Conservation (phyloP, 2,329 filamentous ascomycete genomes). For the Epichloe bromicola region DNA sequence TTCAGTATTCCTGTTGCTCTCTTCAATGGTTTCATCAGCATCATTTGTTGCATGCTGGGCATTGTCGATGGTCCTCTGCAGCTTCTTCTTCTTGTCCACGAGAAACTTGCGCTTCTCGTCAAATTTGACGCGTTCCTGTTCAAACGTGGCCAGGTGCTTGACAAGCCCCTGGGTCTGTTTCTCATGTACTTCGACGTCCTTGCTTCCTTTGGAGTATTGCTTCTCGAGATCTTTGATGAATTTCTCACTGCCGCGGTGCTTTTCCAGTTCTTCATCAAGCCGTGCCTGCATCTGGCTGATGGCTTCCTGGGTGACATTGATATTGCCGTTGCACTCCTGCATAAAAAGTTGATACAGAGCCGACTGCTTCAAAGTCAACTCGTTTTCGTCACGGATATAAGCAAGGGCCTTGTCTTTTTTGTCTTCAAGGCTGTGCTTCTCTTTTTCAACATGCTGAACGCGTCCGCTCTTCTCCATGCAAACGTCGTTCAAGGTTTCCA, state of each 20-base stretch:
- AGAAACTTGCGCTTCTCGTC: slow-evolving; percentile 97
- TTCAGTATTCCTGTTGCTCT: slow-evolving; percentile 67
- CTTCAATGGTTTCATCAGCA: slow-evolving; percentile 63
- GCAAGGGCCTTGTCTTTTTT: slow-evolving; percentile 87
- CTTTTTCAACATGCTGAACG: slow-evolving; percentile 96
- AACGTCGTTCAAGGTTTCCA: slow-evolving; percentile 85
- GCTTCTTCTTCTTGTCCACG: slow-evolving; percentile 80
- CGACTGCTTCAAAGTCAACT: slow-evolving; percentile 77
- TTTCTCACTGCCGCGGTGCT: slow-evolving; percentile 80
- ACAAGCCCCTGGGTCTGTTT: slow-evolving; percentile 66
- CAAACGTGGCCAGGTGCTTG: slow-evolving; percentile 84
- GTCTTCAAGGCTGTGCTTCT: slow-evolving; percentile 82
- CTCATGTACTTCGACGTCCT: slow-evolving; percentile 71
- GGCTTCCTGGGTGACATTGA: slow-evolving; percentile 77
- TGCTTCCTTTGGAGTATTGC: slow-evolving; percentile 67
- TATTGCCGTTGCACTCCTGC: slow-evolving; percentile 76
- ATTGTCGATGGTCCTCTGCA: slow-evolving; percentile 73
- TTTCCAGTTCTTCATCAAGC: slow-evolving; percentile 76
- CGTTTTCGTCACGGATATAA: slow-evolving; percentile 86
- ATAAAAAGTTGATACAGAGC: slow-evolving; percentile 88
- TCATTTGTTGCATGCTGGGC: slow-evolving; percentile 64
- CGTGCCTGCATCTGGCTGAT: slow-evolving; percentile 82
- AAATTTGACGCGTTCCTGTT: slow-evolving; percentile 94
- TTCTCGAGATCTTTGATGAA: slow-evolving; percentile 84
- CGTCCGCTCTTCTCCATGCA: slow-evolving; percentile 91